A percentile compares a stretch with the other conserved stretches of the same genome.
Conservation (phyloP, 2,329 filamentous ascomycete genomes). For the Bipolaris victoriae region DNA sequence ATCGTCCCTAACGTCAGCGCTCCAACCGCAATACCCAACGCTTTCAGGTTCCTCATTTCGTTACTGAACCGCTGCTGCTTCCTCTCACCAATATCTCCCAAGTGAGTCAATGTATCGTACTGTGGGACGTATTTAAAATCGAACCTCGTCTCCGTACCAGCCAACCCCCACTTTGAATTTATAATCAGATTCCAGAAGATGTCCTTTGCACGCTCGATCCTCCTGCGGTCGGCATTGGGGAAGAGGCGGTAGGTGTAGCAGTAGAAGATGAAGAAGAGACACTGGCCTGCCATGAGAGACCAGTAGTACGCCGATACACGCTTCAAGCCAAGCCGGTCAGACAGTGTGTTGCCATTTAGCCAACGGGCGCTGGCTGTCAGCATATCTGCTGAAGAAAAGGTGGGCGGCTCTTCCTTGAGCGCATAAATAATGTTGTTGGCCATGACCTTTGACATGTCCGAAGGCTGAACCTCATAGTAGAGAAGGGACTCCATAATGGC, state of each 20-base stretch:
- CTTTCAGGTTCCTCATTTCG: constrained; percentile 57
- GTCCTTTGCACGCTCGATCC: constrained; percentile 59
- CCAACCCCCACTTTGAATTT: constrained; percentile 69
- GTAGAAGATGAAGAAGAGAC: constrained; percentile 66
- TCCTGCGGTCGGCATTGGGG: constrained; percentile 56
- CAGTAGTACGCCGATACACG: constrained; percentile 64
- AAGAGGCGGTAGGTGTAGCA: constrained; percentile 61
- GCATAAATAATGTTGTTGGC: constrained; percentile 77
- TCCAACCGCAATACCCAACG: constrained; percentile 52
- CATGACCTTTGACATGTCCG: constrained; percentile 65
- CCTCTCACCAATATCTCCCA: constrained; percentile 52
- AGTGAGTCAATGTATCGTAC: constrained; percentile 57
- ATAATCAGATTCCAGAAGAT: constrained; percentile 66
- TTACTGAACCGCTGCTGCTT: constrained; percentile 47
- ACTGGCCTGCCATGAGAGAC: constrained; percentile 67
- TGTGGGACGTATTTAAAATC: constrained; percentile 74
- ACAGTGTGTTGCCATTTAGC: constrained; percentile 71
- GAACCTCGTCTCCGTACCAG: constrained; percentile 66
- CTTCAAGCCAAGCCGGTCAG: constrained; percentile 64
- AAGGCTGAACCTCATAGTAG: constrained; percentile 70
- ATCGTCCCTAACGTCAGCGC: constrained; percentile 34
- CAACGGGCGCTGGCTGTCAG: constrained; percentile 71
- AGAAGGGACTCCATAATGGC: constrained; percentile 72
- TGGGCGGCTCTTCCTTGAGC: constrained; percentile 69
- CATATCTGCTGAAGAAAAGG: constrained; percentile 69